phyloP scores from a whole-genome alignment of 2,329 filamentous ascomycete genomes.

The Fonsecaea multimorphosa region DNA sequence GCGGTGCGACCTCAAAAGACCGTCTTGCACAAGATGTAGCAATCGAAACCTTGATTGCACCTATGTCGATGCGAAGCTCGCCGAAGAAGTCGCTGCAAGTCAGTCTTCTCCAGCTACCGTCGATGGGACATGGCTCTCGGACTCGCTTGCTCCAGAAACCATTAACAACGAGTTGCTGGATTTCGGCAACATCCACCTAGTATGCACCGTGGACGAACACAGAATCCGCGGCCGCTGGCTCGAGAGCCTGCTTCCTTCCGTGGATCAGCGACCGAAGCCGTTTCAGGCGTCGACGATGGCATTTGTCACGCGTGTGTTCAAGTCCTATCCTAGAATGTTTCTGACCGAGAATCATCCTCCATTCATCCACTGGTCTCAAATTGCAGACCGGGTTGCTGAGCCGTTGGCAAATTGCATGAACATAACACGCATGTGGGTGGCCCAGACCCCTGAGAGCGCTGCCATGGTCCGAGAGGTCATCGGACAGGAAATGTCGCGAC shows the following conservation, averaged over 20 bases:
- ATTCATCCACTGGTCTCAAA: slow-evolving; percentile 54
- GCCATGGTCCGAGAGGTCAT: slow-evolving; percentile 45
- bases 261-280: slow-evolving; percentile 52
- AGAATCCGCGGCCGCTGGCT: slow-evolving; percentile 59
- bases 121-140: neutral
- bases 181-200: slow-evolving; percentile 40
- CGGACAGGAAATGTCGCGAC: slow-evolving; percentile 52
- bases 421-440: slow-evolving; percentile 50
- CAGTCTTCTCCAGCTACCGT: neutral
- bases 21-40: slow-evolving; percentile 23
- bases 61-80: slow-evolving; percentile 8
- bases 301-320: slow-evolving; percentile 53
- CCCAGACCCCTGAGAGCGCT: slow-evolving; percentile 46
- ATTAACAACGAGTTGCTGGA: slow-evolving; percentile 2
- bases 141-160: neutral
- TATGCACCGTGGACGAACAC: slow-evolving; percentile 56
- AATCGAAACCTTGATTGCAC: slow-evolving; percentile 14
- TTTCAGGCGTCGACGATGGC: slow-evolving; percentile 49
- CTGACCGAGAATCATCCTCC: slow-evolving; percentile 51
- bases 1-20: slow-evolving; percentile 24
- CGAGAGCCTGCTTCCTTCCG: slow-evolving; percentile 54
- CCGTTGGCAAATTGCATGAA: slow-evolving; percentile 53
- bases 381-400: slow-evolving; percentile 35
- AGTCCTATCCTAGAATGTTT: slow-evolving; percentile 51
- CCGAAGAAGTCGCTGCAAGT: neutral